phyloP scores from a whole-genome alignment of 2,329 filamentous ascomycete genomes.

The Venturiaceae sp. region DNA sequence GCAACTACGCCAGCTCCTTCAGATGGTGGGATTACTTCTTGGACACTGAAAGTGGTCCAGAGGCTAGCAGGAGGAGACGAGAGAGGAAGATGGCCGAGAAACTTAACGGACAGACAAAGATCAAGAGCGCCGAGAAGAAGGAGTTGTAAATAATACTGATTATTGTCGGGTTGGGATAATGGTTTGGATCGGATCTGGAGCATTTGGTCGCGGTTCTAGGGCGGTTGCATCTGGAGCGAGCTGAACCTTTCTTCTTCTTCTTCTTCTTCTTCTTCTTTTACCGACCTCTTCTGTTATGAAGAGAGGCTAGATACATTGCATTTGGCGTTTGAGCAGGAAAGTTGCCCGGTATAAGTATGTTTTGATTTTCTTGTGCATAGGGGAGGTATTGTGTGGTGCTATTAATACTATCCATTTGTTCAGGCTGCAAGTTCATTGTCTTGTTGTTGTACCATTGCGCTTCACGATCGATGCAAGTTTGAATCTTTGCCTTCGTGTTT shows the following conservation, averaged over 20 bases:
- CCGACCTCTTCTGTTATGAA: not conserved
- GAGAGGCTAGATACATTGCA: not conserved
- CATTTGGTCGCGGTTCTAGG: not conserved
- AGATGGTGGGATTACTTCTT: constrained; percentile 96
- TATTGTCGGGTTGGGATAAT: not conserved
- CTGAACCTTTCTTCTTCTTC: not conserved
- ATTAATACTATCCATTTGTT: not conserved
- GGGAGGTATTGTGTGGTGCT: not conserved
- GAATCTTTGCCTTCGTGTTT: too few species aligned
- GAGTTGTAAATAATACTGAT: not conserved
- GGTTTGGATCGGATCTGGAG: not conserved
- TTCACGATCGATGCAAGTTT: too few species aligned
- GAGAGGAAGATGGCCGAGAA: constrained; percentile 58
- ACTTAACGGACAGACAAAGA: not conserved
- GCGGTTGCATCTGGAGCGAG: not conserved
- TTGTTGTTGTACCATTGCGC: too few species aligned
- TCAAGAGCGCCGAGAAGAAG: not conserved
- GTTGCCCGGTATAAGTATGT: too few species aligned
- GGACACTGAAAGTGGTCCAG: constrained; percentile 86
- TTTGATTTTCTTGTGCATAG: not conserved
- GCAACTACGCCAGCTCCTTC: constrained; percentile 97
- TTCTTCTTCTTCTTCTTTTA: not conserved
- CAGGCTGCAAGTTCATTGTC: too few species aligned
- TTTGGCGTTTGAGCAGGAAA: too few species aligned
- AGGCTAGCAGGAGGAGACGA: constrained; percentile 73